phyloP scores from a whole-genome alignment of 1,284 basidiomycete species.

The Ustilago vetiveriae region DNA sequence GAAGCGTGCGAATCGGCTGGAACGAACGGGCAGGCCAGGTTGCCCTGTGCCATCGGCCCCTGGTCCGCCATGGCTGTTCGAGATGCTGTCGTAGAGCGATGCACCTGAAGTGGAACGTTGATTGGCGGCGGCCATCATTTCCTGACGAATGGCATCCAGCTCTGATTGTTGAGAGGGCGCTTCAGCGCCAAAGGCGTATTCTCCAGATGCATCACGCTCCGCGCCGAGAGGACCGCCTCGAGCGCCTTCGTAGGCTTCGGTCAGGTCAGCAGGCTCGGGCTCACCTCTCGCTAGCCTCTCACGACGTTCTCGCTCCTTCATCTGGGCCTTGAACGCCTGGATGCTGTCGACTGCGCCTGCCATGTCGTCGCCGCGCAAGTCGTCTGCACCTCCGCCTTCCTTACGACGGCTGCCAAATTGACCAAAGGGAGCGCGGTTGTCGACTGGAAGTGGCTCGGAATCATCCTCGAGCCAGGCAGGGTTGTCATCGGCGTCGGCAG shows the following conservation, averaged over 20 bases:
- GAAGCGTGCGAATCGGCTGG: slow-evolving; percentile 66
- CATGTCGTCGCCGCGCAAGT: slow-evolving; percentile 20
- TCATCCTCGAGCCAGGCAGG: slow-evolving; percentile 94
- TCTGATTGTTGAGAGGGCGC: slow-evolving; percentile 23
- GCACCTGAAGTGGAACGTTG: slow-evolving; percentile 34
- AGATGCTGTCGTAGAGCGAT: slow-evolving; percentile 51
- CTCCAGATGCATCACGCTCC: slow-evolving; percentile 25
- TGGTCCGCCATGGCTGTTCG: slow-evolving; percentile 42
- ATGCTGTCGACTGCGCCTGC: slow-evolving; percentile 74
- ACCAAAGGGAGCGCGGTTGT: slow-evolving; percentile 46
- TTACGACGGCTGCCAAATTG: slow-evolving; percentile 66
- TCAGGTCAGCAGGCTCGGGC: slow-evolving; percentile 13
- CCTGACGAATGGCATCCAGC: slow-evolving; percentile 38
- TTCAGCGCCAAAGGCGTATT: slow-evolving; percentile 24
- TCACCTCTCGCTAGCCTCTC: slow-evolving; percentile 48
- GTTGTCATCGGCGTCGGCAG: slow-evolving; percentile 77
- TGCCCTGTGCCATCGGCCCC: slow-evolving; percentile 30
- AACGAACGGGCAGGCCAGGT: slow-evolving; percentile 53
- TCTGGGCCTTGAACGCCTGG: slow-evolving; percentile 86
- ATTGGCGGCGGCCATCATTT: slow-evolving; percentile 46
- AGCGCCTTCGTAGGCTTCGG: slow-evolving; percentile 1
- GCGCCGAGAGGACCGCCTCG: slow-evolving; percentile 10
- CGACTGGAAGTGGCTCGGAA: slow-evolving; percentile 41
- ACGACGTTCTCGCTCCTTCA: slow-evolving; percentile 82
- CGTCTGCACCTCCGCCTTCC: slow-evolving; percentile 19